Evolutionary conservation across 2,329 filamentous ascomycete species (phyloP), one percentile per base, ranked within the genome.

Genomic region (Botrytis byssoidea): DNA sequence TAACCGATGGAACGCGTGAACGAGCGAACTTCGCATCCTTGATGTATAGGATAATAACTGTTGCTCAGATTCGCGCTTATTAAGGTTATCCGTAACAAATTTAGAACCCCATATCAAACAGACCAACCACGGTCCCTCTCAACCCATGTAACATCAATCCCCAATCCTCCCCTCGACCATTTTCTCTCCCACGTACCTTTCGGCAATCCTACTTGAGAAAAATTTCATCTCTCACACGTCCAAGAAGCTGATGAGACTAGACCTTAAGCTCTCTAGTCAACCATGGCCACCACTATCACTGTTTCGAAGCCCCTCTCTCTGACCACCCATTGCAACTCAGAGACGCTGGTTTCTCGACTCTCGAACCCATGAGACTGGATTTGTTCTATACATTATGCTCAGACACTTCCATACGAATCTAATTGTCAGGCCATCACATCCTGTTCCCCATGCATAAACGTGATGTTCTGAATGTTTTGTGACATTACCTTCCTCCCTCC

Each of bases 271-370:
- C 57, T 55, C 65, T 59, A 48, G 48, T 69, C 55, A 55, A 46
- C n/a, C 20, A 60, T 68, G 35, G 55, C 55, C 12, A 25, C 35
- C 35, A 22, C 51, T 18, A 40, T 42, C 14, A 8, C 22, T 74
- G 76, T 77, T 77, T 76, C 75, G 74, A 72, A 71, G 57, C n/a
- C 32, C 32, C 69, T 65, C 55, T 32, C n/a, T 75, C 71, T 55
- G 60, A 73, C 75, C 75, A 75, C 51, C 74, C 74, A 73, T 37
- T 37, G 66, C 67, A 59, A 70, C 73, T 71, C 64, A 73, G 74
- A 76, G 75, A 75, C 74, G 74, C 74, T 67, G 51, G 48, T 42
- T 72, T 37, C 46, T 48, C 63, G 59, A 29, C 60, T 59, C 74
- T 40, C 57, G 61, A 44, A 37, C 51, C 71, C 29, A 70, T 73